Conservation (phyloP, 2,329 filamentous ascomycete species). For the Neofusicoccum laricinum region DNA sequence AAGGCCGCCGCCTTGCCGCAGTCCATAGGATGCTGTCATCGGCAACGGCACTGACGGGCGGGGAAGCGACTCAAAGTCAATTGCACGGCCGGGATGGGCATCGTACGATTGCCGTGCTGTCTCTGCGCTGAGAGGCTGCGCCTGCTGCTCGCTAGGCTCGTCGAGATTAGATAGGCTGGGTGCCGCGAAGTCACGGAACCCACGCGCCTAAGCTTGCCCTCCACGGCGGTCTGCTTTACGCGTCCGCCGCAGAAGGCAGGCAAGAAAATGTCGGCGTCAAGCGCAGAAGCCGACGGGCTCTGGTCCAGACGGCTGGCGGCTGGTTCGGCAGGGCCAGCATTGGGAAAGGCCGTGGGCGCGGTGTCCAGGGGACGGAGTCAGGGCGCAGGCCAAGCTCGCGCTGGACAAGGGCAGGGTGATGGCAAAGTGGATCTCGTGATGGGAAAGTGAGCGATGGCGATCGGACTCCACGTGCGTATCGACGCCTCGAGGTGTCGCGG, state of each 20-base stretch:
- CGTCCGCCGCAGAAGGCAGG: background rate
- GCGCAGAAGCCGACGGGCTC: background rate
- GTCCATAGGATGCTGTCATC: background rate
- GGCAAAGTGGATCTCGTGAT: constrained; percentile 10
- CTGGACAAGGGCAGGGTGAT: constrained; percentile 3
- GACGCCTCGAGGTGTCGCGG: background rate
- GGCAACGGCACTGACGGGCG: background rate
- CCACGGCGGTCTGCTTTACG: background rate
- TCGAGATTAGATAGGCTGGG: background rate
- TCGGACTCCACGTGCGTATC: constrained; percentile 4
- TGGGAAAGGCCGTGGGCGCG: background rate
- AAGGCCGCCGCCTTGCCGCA: background rate
- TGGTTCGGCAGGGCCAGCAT: background rate
- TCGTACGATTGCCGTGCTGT: constrained; percentile 3
- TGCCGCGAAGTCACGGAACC: constrained; percentile 2
- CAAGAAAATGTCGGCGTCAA: background rate
- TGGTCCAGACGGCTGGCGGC: background rate
- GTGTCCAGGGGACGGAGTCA: background rate
- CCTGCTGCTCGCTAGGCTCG: background rate
- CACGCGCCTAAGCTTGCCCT: background rate
- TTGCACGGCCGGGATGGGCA: background rate
- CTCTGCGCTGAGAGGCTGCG: background rate
- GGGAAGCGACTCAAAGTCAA: background rate
- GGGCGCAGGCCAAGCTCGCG: background rate
- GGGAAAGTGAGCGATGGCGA: constrained; percentile 12